phyloP scores from a whole-genome alignment of 352 stramenopile genomes.

The Globisporangium camurandrum region DNA sequence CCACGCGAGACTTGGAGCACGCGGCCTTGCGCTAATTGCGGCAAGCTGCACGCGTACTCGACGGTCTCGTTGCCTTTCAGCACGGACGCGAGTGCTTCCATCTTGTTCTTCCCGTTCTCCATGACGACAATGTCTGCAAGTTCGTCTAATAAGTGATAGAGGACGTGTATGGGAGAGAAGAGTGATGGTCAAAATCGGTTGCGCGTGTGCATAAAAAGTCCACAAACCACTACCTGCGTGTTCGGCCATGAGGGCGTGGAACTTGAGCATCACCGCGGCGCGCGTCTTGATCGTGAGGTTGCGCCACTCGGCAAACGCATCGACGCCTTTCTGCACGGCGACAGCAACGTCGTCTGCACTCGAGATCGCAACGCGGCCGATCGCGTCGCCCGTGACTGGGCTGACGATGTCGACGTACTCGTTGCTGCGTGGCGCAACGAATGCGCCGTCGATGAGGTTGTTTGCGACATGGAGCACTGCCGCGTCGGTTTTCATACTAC shows the following conservation, averaged over 20 bases:
- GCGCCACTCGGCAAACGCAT: slow-evolving; percentile 89
- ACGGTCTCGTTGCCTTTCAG: slow-evolving; percentile 98
- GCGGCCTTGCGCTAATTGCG: slow-evolving; percentile 88
- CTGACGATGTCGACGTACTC: slow-evolving; percentile 63
- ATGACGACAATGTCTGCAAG: slow-evolving; percentile 91
- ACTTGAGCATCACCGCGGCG: slow-evolving; percentile 94
- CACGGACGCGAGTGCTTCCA: slow-evolving; percentile 94
- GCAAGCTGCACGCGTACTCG: slow-evolving; percentile 93
- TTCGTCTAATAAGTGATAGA: slow-evolving; percentile 76
- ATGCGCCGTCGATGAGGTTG: slow-evolving; percentile 66
- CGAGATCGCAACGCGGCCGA: slow-evolving; percentile 84
- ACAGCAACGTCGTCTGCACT: slow-evolving; percentile 71
- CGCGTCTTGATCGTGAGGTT: slow-evolving; percentile 91
- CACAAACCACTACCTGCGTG: slow-evolving; percentile 81
- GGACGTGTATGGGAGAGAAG: too few relatives aligned
- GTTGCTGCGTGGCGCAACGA: slow-evolving; percentile 30
- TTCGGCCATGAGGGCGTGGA: slow-evolving; percentile 89
- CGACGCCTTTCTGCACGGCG: slow-evolving; percentile 70
- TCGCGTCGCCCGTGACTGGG: slow-evolving; percentile 45
- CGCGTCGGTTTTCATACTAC: slow-evolving; percentile 9
- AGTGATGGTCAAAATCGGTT: too few relatives aligned
- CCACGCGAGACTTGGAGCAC: slow-evolving; percentile 78
- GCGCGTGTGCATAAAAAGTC: too few relatives aligned
- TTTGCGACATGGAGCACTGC: slow-evolving; percentile 21
- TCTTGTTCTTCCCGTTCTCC: slow-evolving; percentile 98